Conservation (phyloP, 305 asterid genomes). For the Solanum hybrid region DNA sequence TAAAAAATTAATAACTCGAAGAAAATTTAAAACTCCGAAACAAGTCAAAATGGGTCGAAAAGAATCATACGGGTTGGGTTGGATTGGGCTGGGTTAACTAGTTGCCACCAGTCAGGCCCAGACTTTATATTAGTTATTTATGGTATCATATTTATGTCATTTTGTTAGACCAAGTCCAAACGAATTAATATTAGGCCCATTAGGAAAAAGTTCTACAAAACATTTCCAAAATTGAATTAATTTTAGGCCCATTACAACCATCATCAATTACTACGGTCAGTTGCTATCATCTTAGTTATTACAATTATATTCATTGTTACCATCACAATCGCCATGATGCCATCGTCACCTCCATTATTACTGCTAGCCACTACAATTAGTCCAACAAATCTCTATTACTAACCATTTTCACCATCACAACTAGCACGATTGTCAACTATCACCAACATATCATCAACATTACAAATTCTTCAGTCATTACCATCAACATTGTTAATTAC, state of each 20-base stretch:
- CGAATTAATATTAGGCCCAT: neutral
- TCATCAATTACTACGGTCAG: neutral
- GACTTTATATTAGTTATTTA: neutral
- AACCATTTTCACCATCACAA: neutral
- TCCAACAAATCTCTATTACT: neutral
- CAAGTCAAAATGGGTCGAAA: neutral
- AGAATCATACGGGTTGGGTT: neutral
- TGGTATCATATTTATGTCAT: neutral
- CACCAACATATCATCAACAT: no score
- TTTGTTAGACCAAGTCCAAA: neutral
- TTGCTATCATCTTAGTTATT: neutral
- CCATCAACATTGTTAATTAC: no score
- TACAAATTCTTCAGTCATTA: no score
- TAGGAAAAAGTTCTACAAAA: neutral
- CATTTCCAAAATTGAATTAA: neutral
- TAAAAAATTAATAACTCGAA: neutral
- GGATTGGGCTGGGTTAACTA: neutral
- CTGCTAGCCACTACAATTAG: no score
- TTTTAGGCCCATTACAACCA: neutral
- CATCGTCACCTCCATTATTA: neutral
- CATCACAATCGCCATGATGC: no score
- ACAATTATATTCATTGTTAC: no score
- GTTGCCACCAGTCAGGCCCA: neutral
- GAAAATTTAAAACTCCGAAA: neutral
- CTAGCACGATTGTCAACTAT: neutral